phyloP scores from a whole-genome alignment of 1,284 basidiomycete species.

The Boletus austroedulis region DNA sequence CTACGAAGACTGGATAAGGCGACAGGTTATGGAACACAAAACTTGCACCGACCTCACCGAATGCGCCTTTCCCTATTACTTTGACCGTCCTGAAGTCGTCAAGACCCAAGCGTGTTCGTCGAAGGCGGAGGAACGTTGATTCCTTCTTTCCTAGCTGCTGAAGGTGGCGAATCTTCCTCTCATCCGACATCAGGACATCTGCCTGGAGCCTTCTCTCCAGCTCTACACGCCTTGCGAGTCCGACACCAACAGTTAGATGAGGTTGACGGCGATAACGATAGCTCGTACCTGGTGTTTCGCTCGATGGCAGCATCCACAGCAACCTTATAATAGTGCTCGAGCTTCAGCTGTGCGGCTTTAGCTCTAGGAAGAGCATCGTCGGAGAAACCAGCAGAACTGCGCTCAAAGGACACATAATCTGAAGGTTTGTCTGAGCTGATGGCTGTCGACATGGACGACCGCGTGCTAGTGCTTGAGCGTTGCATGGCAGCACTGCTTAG shows the following conservation, averaged over 20 bases:
- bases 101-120: slow-evolving; percentile 84
- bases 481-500: slow-evolving; percentile 21
- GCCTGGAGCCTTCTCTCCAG: slow-evolving; percentile 74
- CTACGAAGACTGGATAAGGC: slow-evolving; percentile 63
- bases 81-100: slow-evolving; percentile 91
- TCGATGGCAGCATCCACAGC: slow-evolving; percentile 90
- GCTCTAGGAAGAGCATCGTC: slow-evolving; percentile 77
- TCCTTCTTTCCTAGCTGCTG: slow-evolving; percentile 82
- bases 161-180: slow-evolving; percentile 78
- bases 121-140: slow-evolving; percentile 73
- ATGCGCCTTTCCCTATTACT: slow-evolving; percentile 93
- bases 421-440: slow-evolving; percentile 31
- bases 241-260: slow-evolving; percentile 3
- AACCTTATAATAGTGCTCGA: slow-evolving; percentile 91
- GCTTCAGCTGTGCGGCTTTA: slow-evolving; percentile 84
- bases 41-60: slow-evolving; percentile 68
- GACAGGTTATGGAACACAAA: slow-evolving; percentile 18
- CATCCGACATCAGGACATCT: slow-evolving; percentile 65
- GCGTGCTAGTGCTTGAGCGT: slow-evolving; percentile 33
- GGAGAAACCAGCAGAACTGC: slow-evolving; percentile 67
- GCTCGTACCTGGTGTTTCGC: slow-evolving; percentile 72
- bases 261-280: neutral
- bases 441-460: slow-evolving; percentile 27
- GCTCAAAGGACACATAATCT: slow-evolving; percentile 85
- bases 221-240: slow-evolving; percentile 67